phyloP scores from a whole-genome alignment of 1,284 basidiomycete genomes.

The Phaffia rhodozyma region DNA sequence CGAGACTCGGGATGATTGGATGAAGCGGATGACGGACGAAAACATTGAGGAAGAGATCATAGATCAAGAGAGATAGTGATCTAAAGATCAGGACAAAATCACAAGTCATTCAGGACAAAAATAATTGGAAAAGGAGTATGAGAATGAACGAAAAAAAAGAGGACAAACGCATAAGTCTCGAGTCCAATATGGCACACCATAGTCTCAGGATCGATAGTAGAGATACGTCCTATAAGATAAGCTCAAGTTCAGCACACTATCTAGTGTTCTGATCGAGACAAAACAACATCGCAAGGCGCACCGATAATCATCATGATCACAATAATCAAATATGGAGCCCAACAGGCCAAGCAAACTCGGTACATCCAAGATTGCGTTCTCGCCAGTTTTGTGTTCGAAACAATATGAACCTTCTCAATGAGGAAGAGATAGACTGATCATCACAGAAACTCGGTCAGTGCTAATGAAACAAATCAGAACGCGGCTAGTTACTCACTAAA shows the following conservation, averaged over 20 bases:
- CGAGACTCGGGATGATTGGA: constrained; percentile 32
- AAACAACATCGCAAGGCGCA: constrained; percentile 10
- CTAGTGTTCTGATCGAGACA: neutral
- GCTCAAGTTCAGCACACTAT: neutral
- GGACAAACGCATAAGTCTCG: constrained; percentile 27
- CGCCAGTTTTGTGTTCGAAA: constrained; percentile 17
- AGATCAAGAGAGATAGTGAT: constrained; percentile 37
- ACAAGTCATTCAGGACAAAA: neutral
- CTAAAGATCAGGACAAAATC: constrained; percentile 16
- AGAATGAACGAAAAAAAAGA: neutral
- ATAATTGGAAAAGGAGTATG: neutral
- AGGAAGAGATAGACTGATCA: constrained; percentile 27
- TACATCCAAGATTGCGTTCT: constrained; percentile 36
- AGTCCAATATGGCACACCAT: constrained; percentile 41
- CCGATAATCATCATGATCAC: constrained; percentile 33
- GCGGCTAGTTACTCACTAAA: constrained; percentile 31
- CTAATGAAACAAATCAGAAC: neutral
- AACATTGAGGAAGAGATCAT: constrained; percentile 33
- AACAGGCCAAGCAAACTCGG: constrained; percentile 28
- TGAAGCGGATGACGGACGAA: constrained; percentile 18
- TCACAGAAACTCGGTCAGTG: neutral
- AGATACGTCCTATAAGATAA: constrained; percentile 31
- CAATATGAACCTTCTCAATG: constrained; percentile 20
- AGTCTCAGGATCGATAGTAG: constrained; percentile 32
- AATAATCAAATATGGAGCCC: constrained; percentile 33